Evolutionary conservation across 352 stramenopile species (phyloP), one percentile per base, ranked within the genome.

Genomic region (Globisporangium rhizosaccharum): DNA sequence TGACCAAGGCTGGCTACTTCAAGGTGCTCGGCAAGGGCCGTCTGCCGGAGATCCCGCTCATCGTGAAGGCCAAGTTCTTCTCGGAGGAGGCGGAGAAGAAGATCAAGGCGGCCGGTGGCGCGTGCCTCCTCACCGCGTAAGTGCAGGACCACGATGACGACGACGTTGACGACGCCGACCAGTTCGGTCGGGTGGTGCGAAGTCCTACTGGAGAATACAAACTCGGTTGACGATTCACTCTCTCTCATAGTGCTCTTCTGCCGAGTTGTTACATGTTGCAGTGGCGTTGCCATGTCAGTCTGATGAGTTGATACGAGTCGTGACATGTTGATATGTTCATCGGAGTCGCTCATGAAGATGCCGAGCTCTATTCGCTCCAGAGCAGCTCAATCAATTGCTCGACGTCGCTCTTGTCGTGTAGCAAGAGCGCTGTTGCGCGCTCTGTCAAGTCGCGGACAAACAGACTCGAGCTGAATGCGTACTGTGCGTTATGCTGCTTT

Each of bases 21-120:
- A 99, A 99, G 95, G 96, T 99, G 62, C 87, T 99, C 50, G 98
- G 98, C 80, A 99, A 99, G 87, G 98, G 98, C 70, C 89, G 96
- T 71, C 96, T 99, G 48, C 94, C 94, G 17, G 73, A 89, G 57
- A 85, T 99, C 56, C 98, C 98, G 53, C 76, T 99, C 47, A 98
- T 99, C 81, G 97, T 99, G 60, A 99, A 99, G 92, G 97, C 98
- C 59, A 99, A 99, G 79, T 99, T 97, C 85, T 99, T 99, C 84
- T 98, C 89, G 62, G 94, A 97, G 68, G 86, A 96, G 68, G 98
- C 98, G n/a, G 97, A 99, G 84, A 98, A 99, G 85, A 99, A 99
- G 88, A 99, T 99, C 75, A 99, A 98, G 82, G 96, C 79, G 57
- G 97, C 96, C 54, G 98, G 98, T 74, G 98, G 98, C 66, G 97